These are phyloP conservation scores for Juglanconis sp. DNA, from an alignment of 2,329 filamentous ascomycete genomes.

Conservation along the genomic window DNA sequence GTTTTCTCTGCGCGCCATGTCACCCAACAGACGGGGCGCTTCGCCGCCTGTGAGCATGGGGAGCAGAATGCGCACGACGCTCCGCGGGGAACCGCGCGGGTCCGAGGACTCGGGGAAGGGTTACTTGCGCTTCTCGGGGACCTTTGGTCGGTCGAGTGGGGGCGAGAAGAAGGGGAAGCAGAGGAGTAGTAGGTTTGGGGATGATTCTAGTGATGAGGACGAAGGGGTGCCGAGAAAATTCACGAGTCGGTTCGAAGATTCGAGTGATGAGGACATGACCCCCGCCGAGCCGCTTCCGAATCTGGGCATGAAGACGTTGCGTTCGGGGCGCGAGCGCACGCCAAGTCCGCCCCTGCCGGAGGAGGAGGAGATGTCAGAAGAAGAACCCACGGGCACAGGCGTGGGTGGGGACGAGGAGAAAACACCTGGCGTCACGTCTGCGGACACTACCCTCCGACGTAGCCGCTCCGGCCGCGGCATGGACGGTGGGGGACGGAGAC, in stretches of 20 bases:
- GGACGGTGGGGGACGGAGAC: constrained; percentile 16
- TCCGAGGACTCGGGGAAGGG: constrained; percentile 11
- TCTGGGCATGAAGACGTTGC: constrained; percentile 22
- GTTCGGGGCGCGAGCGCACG: not conserved
- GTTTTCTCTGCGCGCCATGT: constrained; percentile 69
- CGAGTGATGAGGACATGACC: constrained; percentile 56
- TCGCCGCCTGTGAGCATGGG: constrained; percentile 38
- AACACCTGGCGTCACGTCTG: constrained; percentile 2
- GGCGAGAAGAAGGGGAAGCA: constrained; percentile 15
- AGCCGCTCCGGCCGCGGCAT: constrained; percentile 40
- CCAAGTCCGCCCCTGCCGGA: constrained; percentile 40
- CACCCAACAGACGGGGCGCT: constrained; percentile 52
- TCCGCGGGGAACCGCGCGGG: constrained; percentile 35
- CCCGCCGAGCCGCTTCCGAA: constrained; percentile 30
- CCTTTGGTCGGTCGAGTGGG: constrained; percentile 1
- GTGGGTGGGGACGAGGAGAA: constrained; percentile 43
- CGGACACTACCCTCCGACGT: constrained; percentile 30
- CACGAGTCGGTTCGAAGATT: constrained; percentile 56
- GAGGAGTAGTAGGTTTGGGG: constrained; percentile 27
- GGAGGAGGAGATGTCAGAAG: constrained; percentile 49
- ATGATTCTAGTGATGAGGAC: constrained; percentile 28
- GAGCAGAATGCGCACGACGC: constrained; percentile 44
- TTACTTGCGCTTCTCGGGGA: constrained; percentile 14
- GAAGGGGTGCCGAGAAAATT: constrained; percentile 30
- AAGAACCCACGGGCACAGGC: constrained; percentile 46